Conservation (phyloP, 1,284 basidiomycete genomes). For the Exobasidium cylindrosporum region DNA sequence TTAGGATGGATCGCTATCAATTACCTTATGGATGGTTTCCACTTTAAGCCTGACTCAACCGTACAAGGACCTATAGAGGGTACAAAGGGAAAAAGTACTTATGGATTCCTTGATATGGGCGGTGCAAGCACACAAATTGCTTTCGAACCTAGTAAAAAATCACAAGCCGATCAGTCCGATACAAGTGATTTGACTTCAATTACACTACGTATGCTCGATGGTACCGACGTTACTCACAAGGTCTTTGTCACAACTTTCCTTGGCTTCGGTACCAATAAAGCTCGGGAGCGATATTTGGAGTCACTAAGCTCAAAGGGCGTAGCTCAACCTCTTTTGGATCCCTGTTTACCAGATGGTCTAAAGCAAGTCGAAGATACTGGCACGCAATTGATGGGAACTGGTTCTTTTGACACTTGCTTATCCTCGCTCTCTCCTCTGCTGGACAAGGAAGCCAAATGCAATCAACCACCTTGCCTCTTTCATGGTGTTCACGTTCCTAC, state of each 20-base stretch:
- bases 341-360: slow-evolving; percentile 82
- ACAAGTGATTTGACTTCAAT: slow-evolving; percentile 63
- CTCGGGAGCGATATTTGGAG: slow-evolving; percentile 81
- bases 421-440: slow-evolving; percentile 71
- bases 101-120: slow-evolving; percentile 98
- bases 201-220: slow-evolving; percentile 74
- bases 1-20: slow-evolving; percentile 98
- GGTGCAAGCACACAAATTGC: slow-evolving; percentile 98
- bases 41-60: slow-evolving; percentile 54
- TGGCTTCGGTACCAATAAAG: slow-evolving; percentile 95
- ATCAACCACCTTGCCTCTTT: slow-evolving; percentile 85
- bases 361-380: slow-evolving; percentile 53
- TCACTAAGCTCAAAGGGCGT: slow-evolving; percentile 61
- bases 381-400: slow-evolving; percentile 66
- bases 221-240: slow-evolving; percentile 80
- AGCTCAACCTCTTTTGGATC: slow-evolving; percentile 61
- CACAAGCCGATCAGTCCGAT: slow-evolving; percentile 41
- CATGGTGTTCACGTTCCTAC: slow-evolving; percentile 83
- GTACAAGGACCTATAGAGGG: not conserved
- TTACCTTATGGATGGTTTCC: slow-evolving; percentile 97
- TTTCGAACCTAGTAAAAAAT: slow-evolving; percentile 67
- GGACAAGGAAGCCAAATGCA: slow-evolving; percentile 80
- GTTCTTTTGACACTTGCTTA: slow-evolving; percentile 84
- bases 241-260: slow-evolving; percentile 99
- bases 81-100: slow-evolving; percentile 69